A percentile compares a stretch with the other conserved stretches of the same genome.
Conservation (phyloP, 495 filamentous ascomycete genomes). For the Penicillium arizonense region DNA sequence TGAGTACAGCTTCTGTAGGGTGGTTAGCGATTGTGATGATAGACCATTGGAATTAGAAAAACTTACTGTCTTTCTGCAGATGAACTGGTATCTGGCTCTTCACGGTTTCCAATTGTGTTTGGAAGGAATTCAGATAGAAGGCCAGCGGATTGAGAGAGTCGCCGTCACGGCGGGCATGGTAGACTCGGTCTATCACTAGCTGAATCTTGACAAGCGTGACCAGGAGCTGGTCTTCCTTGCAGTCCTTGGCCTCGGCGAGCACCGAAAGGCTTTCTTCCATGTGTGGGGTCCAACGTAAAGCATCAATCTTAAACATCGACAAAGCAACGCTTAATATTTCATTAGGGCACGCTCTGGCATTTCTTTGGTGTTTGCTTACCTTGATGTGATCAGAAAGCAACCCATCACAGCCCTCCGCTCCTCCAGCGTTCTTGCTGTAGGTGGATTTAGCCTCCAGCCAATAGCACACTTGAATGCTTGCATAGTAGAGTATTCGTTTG, state of each 20-base stretch:
- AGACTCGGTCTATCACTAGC: conserved; percentile 38
- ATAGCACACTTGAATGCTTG: conserved; percentile 25
- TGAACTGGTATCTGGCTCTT: conserved; percentile 32
- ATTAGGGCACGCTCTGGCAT: neutral
- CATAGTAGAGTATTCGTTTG: conserved; percentile 23
- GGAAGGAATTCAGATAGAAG: conserved; percentile 45
- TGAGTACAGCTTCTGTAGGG: conserved; percentile 34
- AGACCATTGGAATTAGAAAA: too few species aligned
- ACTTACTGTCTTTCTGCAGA: conserved; percentile 40
- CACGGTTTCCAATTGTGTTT: conserved; percentile 39
- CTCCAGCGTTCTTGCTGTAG: conserved; percentile 40
- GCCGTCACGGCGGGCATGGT: conserved; percentile 21
- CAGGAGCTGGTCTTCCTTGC: conserved; percentile 49
- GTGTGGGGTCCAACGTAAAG: conserved; percentile 50
- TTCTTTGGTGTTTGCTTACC: conserved; percentile 27
- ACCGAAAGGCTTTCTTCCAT: conserved; percentile 50
- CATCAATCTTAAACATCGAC: conserved; percentile 43
- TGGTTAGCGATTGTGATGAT: neutral
- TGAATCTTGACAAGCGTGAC: conserved; percentile 47
- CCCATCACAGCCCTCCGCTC: conserved; percentile 54
- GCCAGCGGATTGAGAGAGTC: conserved; percentile 19
- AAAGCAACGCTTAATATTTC: conserved; percentile 34
- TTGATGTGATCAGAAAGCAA: conserved; percentile 51
- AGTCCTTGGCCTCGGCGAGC: conserved; percentile 44
- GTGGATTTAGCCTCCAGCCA: conserved; percentile 15